These are phyloP conservation scores for Pseudevernia furfuracea DNA, from an alignment of 495 filamentous ascomycete genomes.

Conservation along the genomic window DNA sequence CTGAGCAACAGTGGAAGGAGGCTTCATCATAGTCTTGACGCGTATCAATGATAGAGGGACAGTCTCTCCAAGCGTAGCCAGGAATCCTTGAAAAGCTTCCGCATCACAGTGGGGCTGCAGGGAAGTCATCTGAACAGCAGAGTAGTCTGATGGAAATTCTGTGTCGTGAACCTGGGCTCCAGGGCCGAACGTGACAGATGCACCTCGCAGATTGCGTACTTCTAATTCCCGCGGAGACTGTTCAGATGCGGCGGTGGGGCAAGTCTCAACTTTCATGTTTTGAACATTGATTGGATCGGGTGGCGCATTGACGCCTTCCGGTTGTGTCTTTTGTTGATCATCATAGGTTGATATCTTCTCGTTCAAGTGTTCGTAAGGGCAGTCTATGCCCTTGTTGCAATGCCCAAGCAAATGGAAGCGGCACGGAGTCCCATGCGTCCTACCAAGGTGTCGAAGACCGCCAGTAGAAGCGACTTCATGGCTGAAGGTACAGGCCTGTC, in stretches of 20 bases:
- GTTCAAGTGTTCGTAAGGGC: conserved; percentile 4
- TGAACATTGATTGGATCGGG: not conserved
- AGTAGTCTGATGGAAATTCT: conserved; percentile 14
- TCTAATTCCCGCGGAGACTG: not conserved
- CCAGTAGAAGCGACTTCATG: conserved; percentile 6
- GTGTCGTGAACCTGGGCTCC: conserved; percentile 14
- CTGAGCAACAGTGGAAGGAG: not conserved
- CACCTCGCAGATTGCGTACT: conserved; percentile 13
- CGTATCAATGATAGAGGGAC: conserved; percentile 8
- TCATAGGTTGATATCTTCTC: not conserved
- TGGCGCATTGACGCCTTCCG: not conserved
- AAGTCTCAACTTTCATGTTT: not conserved
- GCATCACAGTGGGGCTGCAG: not conserved
- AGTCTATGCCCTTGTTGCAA: conserved; percentile 11
- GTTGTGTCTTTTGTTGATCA: not conserved
- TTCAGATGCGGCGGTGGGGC: not conserved
- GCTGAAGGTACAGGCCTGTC: not conserved
- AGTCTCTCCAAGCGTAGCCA: not conserved
- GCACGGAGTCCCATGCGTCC: conserved; percentile 1
- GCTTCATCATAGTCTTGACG: not conserved
- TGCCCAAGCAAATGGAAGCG: conserved; percentile 1
- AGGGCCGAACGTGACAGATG: conserved; percentile 19
- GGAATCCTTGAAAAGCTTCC: not conserved
- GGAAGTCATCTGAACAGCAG: conserved; percentile 4
- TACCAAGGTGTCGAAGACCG: not conserved